Base-by-base conservation (phyloP, 2,329 filamentous ascomycete species). In the Clarireedia paspali region DNA sequence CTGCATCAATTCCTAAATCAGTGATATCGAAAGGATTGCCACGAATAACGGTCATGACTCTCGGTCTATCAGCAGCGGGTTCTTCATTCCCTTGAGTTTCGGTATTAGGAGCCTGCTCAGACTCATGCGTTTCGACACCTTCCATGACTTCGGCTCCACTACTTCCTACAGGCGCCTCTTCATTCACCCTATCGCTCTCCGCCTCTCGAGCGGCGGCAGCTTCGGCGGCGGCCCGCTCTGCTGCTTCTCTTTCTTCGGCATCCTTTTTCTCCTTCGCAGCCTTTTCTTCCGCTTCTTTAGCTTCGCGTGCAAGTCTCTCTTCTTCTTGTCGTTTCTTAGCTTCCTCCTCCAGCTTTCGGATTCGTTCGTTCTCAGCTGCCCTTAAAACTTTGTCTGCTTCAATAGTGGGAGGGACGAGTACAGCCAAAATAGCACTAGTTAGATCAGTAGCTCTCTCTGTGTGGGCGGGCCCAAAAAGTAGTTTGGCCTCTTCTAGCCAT, bases 21-120 rank as follows among this genome's bases (percentile, higher is more conserved):
- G 94, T 99, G 49, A 99, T 94, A 70, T 99, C 94, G 53, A 95
- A 82, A 65, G 94, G 85, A 60, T 88, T 87, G 26, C 91, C 92
- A 58, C 91, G 79, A 53, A 99, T 91, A 2, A 82, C 91, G 15
- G 89, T 95, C 64, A 85, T 86, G 30, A 95, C 80, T 48, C 91
- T 86, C 53, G 79, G 74, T 50, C 80, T 78, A 38, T 75, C 70
- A 20, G 74, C 72, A 30, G 74, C 73, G n/a, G 75, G 68, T 50
- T 76, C 70, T 30, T 73, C 71, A 50, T 73, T 14, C 20, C 23
- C 42, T 7, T 46, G 42, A 30, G 30, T 7, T 40, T 26, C 49
- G 15, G 14, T 24, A 20, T 47, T 34, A 24, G 42, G 23, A 34
- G 23, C 30, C 34, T 34, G 30, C 30, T 66, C 66, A 14, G 69